Conservation (phyloP, 1,284 basidiomycete genomes). For the Schizopora paradoxa region DNA sequence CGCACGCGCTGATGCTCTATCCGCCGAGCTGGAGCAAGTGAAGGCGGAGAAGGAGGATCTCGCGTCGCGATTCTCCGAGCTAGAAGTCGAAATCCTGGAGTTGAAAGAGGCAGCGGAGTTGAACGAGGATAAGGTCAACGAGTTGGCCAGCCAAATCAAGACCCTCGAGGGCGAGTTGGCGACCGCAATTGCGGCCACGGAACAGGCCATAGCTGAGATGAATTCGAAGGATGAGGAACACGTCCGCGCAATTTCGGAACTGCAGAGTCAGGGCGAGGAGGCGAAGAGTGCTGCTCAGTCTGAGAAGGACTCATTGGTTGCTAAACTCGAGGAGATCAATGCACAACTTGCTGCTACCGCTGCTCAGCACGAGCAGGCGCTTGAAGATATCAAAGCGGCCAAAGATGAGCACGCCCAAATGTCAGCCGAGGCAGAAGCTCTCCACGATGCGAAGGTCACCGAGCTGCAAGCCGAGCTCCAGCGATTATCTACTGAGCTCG, state of each 20-base stretch:
- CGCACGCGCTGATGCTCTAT: conserved; percentile 40
- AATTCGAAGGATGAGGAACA: conserved; percentile 46
- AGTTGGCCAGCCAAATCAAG: conserved; percentile 43
- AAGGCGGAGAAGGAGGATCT: conserved; percentile 69
- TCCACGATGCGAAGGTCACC: conserved; percentile 42
- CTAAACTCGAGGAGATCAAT: conserved; percentile 43
- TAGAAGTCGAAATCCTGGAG: conserved; percentile 77
- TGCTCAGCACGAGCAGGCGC: conserved; percentile 43
- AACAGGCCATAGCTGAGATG: conserved; percentile 48
- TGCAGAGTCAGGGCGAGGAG: conserved; percentile 40
- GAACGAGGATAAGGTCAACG: conserved; percentile 51
- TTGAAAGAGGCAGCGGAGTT: conserved; percentile 66
- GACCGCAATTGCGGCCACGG: conserved; percentile 41
- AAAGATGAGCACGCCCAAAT: conserved; percentile 42
- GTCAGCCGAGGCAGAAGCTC: conserved; percentile 46
- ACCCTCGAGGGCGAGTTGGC: conserved; percentile 47
- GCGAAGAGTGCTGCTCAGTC: conserved; percentile 40
- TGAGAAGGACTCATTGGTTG: conserved; percentile 41
- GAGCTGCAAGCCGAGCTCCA: conserved; percentile 57
- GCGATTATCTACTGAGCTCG: conserved; percentile 52
- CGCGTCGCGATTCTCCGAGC: conserved; percentile 67
- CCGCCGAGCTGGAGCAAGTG: conserved; percentile 49
- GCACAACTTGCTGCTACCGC: conserved; percentile 40
- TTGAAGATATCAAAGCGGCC: conserved; percentile 38
- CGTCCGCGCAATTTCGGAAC: conserved; percentile 35